Conservation (phyloP, 306 rosid species). For the Abrus precatorius region DNA sequence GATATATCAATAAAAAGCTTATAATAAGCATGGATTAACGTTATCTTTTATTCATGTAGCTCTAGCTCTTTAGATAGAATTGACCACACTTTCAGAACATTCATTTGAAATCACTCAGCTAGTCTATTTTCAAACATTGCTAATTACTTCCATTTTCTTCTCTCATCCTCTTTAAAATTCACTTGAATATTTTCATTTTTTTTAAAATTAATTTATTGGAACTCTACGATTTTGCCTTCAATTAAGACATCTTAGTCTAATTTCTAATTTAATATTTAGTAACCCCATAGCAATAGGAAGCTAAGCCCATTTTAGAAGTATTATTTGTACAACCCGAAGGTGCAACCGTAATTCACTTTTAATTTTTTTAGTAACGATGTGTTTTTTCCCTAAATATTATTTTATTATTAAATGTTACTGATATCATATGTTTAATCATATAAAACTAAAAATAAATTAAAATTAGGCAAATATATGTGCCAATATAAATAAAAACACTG, state of each 20-base stretch:
- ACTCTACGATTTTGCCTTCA: background rate
- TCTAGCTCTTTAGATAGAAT: background rate
- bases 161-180: background rate
- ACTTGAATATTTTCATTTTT: background rate
- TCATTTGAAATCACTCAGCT: background rate
- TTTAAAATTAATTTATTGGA: background rate
- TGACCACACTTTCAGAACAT: background rate
- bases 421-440: too few relatives aligned
- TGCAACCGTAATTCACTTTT: too few relatives aligned
- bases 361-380: background rate
- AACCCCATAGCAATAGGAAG: background rate
- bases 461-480: too few relatives aligned
- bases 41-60: background rate
- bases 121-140: background rate
- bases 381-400: background rate
- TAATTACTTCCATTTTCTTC: background rate
- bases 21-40: background rate
- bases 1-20: constrained; percentile 25
- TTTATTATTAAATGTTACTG: background rate
- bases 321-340: background rate
- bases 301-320: background rate
- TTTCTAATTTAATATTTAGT: background rate
- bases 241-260: background rate
- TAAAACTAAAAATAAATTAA: too few relatives aligned
- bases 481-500: too few relatives aligned